Evolutionary conservation across 495 filamentous ascomycete genomes (phyloP), one percentile per base, ranked within the genome.

Genomic region (Podospora conica): DNA sequence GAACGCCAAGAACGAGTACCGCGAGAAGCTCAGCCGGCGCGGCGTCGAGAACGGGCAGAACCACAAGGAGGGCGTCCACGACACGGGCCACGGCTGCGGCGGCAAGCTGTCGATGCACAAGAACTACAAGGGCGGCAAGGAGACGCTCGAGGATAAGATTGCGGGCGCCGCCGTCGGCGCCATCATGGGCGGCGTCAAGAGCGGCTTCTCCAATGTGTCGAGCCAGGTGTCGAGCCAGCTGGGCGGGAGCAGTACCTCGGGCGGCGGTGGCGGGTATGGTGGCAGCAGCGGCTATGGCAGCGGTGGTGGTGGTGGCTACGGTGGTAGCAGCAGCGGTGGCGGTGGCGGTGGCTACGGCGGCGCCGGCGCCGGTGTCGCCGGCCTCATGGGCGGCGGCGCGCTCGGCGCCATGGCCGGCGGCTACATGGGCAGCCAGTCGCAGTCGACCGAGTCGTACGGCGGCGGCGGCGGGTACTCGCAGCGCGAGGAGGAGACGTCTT

Each of bases 61-160:
- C 73, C 92, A 96, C 75, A 92, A 90, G 72, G 88, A 91, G 69
- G 91, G 91, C 24, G 87, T 92, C n/a, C 78, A 89, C 20, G 93
- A 96, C 69, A 85, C 82, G 40, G 92, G 92, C 24, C 92, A 96
- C 75, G 92, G 92, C 55, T 95, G 91, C 70, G 89, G 91, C 58
- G 77, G 84, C 70, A 79, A 82, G 71, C 76, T 80, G 28, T 76
- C 77, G 63, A 77, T 79, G 75, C 75, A 78, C 64, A 79, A 82
- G 70, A 81, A 78, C 68, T 78, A 72, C 54, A 48, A 48, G 40
- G 40, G 40, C 40, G 72, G 68, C 1, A 77, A 64, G 20, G 55
- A 72, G 61, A 76, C 72, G n/a, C 66, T 80, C 54, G 76, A 83
- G 71, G 80, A 82, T 60, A 69, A 75, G 54, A 82, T 83, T 63